phyloP scores from a whole-genome alignment of 495 filamentous ascomycete species.

The Talaromyces ruber region DNA sequence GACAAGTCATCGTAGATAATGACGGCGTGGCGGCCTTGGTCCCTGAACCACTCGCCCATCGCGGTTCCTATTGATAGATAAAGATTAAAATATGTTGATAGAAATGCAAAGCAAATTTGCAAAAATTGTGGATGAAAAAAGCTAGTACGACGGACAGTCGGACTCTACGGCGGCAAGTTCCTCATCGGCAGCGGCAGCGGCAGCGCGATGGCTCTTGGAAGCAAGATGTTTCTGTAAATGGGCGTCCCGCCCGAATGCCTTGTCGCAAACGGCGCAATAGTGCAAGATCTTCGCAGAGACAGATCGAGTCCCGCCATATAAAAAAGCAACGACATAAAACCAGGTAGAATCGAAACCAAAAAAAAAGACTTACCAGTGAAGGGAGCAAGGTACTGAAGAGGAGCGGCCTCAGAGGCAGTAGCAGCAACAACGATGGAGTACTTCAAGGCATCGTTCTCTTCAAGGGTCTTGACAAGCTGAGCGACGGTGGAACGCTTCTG shows the following conservation, averaged over 20 bases:
- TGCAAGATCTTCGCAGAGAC: not conserved
- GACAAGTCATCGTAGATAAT: conserved; percentile 96
- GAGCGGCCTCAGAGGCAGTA: conserved; percentile 94
- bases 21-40: conserved; percentile 86
- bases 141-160: conserved; percentile 5
- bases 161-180: conserved; percentile 2
- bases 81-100: not conserved
- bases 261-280: not conserved
- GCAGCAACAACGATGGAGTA: conserved; percentile 93
- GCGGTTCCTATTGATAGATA: conserved; percentile 38
- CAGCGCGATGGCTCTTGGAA: not conserved
- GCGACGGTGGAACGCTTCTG: conserved; percentile 99
- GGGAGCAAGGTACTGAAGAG: conserved; percentile 89
- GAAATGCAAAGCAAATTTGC: not conserved
- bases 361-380: conserved; percentile 51
- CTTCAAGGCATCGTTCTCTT: conserved; percentile 99
- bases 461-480: conserved; percentile 97
- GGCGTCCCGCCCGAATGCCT: not conserved
- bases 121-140: not conserved
- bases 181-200: conserved; percentile 3
- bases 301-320: not conserved
- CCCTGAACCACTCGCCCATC: conserved; percentile 84
- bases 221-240: conserved; percentile 5
- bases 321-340: conserved; percentile 1
- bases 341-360: not conserved